A percentile compares a stretch with the other conserved stretches of the same genome.
Conservation (phyloP, 768 basidiomycete genomes). For the Mycena kentingensis region DNA sequence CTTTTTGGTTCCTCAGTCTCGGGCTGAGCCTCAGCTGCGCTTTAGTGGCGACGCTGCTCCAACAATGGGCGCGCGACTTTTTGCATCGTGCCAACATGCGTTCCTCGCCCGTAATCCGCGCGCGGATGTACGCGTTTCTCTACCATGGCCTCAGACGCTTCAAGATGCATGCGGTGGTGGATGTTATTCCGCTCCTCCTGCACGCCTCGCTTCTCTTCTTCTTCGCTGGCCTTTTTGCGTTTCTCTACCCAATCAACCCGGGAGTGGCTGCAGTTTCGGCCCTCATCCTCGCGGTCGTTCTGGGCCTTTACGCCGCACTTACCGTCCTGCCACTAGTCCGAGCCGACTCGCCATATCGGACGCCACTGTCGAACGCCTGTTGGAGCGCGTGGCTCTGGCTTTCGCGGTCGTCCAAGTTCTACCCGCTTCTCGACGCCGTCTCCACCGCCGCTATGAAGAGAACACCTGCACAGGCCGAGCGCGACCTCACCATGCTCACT, state of each 20-base stretch:
- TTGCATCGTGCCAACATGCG: not conserved
- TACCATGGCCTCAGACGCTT: not conserved
- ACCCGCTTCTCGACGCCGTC: no score
- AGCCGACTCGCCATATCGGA: constrained; percentile 5
- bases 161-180: no score
- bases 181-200: constrained; percentile 1
- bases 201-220: not conserved
- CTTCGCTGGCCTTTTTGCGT: not conserved
- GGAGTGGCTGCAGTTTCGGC: no score
- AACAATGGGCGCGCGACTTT: not conserved
- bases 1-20: no score
- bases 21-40: constrained; percentile 4
- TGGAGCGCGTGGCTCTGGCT: no score
- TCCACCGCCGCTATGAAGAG: no score
- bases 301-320: no score
- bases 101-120: not conserved
- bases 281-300: no score
- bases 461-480: no score
- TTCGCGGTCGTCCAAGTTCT: no score
- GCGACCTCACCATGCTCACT: no score
- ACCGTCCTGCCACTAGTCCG: not conserved
- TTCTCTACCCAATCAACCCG: no score
- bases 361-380: not conserved
- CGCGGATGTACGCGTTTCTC: not conserved
- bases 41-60: not conserved